Percentiles rank a stretch among this genome's conserved stretches.
These are phyloP conservation scores for Gossypium gossypioides DNA, from an alignment of 441 rosid genomes.

Conservation along the genomic window DNA sequence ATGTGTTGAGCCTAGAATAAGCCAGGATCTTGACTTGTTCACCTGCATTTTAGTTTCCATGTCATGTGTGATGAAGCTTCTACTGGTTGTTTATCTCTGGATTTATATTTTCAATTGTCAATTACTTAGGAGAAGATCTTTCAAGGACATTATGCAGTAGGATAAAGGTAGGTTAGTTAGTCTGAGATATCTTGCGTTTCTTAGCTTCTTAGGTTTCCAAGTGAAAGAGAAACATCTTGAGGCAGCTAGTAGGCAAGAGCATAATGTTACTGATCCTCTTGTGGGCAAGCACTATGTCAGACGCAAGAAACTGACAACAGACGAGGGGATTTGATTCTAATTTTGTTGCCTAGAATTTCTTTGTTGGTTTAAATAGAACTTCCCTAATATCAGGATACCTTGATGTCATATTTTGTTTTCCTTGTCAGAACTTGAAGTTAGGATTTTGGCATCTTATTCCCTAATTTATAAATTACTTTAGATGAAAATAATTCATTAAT, in stretches of 20 bases:
- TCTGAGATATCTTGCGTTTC: neutral
- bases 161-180: neutral
- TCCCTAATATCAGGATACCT: too few species aligned
- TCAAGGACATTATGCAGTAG: neutral
- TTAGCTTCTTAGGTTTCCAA: slow-evolving; percentile 1
- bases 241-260: neutral
- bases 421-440: too few species aligned
- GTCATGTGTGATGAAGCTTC: neutral
- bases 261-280: too few species aligned
- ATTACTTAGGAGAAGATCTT: neutral
- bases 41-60: neutral
- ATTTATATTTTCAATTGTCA: neutral
- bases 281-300: too few species aligned
- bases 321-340: too few species aligned
- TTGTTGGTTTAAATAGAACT: too few species aligned
- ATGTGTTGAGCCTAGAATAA: neutral
- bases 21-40: neutral
- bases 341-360: too few species aligned
- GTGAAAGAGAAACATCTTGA: neutral
- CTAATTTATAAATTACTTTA: too few species aligned
- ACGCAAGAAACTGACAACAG: too few species aligned
- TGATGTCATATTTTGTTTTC: too few species aligned
- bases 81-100: neutral
- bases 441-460: too few species aligned
- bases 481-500: too few species aligned